Evolutionary conservation across 345 rosid genomes (phyloP).

Genomic region (Erucastrum elatum): DNA sequence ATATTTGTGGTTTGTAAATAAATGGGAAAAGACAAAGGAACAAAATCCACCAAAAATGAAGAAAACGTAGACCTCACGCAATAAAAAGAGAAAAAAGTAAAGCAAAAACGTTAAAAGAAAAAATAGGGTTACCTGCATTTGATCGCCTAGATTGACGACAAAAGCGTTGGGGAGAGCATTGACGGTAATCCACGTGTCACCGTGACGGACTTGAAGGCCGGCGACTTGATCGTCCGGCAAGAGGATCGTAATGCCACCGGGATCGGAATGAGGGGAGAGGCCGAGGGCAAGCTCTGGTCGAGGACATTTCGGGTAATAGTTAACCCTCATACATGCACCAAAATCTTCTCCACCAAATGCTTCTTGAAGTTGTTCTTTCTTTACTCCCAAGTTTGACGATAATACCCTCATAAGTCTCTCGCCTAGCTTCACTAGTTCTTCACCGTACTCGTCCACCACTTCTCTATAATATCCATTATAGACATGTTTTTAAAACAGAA

Average conservation of each 20-base stretch:
- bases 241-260: conserved; percentile 84
- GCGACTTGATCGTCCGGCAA: conserved; percentile 67
- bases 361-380: conserved; percentile 54
- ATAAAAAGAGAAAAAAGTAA: neutral
- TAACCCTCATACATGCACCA: conserved; percentile 79
- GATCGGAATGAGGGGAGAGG: conserved; percentile 86
- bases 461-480: conserved; percentile 45
- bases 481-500: neutral
- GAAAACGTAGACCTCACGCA: conserved; percentile 1
- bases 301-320: conserved; percentile 89
- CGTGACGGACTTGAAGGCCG: conserved; percentile 82
- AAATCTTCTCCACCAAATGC: conserved; percentile 68
- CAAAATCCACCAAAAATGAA: neutral
- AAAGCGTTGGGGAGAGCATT: conserved; percentile 74
- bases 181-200: conserved; percentile 69
- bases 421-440: conserved; percentile 57
- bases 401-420: conserved; percentile 62
- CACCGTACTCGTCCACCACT: conserved; percentile 65
- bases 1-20: neutral
- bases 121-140: conserved; percentile 63
- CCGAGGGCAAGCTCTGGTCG: conserved; percentile 85
- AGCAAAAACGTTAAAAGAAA: neutral
- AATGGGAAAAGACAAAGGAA: neutral
- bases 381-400: conserved; percentile 67
- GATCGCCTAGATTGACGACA: conserved; percentile 87